Conservation (phyloP, 805 yeast genomes). For the Danielia reshetovae region DNA sequence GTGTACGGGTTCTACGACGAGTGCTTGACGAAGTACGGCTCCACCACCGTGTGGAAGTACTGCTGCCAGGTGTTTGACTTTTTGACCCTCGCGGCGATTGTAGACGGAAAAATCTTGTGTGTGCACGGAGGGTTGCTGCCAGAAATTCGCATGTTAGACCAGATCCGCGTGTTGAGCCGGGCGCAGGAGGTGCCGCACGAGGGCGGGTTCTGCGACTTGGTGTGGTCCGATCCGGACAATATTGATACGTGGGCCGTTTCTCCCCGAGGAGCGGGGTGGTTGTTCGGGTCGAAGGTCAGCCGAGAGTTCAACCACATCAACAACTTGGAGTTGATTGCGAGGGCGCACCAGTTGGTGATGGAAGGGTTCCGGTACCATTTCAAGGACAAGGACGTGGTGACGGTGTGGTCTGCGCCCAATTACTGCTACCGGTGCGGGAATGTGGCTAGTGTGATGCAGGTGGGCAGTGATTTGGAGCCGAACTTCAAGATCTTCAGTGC, state of each 20-base stretch:
- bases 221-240: slow-evolving; percentile 98
- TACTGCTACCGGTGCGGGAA: slow-evolving; percentile 97
- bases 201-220: slow-evolving; percentile 96
- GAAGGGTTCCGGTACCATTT: slow-evolving; percentile 97
- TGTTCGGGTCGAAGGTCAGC: slow-evolving; percentile 90
- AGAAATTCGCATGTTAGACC: slow-evolving; percentile 95
- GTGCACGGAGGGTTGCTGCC: slow-evolving; percentile 98
- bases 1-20: slow-evolving; percentile 98
- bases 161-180: slow-evolving; percentile 86
- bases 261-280: slow-evolving; percentile 98
- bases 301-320: slow-evolving; percentile 95
- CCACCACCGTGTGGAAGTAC: slow-evolving; percentile 93
- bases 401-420: slow-evolving; percentile 98
- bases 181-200: slow-evolving; percentile 99
- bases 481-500: slow-evolving; percentile 93
- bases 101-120: slow-evolving; percentile 90
- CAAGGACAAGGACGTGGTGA: slow-evolving; percentile 92
- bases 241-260: slow-evolving; percentile 98
- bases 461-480: slow-evolving; percentile 81
- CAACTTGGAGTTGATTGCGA: slow-evolving; percentile 79
- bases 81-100: slow-evolving; percentile 89
- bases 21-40: slow-evolving; percentile 87
- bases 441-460: slow-evolving; percentile 97
- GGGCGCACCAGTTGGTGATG: slow-evolving; percentile 98
- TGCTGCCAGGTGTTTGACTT: slow-evolving; percentile 96